phyloP scores from a whole-genome alignment of 179 eudicot species.

The Camellia oleifera region DNA sequence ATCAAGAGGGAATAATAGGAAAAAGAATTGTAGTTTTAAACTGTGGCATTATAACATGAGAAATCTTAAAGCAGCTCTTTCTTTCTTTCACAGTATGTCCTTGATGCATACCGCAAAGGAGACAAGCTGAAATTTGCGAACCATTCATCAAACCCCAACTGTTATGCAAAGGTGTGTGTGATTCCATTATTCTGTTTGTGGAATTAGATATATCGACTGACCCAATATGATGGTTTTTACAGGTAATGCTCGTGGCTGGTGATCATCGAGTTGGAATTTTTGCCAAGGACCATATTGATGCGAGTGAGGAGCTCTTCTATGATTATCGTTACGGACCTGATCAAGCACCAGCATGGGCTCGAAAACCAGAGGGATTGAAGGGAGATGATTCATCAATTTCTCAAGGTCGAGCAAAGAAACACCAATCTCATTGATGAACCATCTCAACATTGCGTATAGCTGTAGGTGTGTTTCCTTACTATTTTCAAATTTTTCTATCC shows the following conservation, averaged over 20 bases:
- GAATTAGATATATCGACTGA: constrained; percentile 4
- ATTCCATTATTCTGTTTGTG: neutral
- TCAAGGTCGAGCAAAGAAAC: constrained; percentile 79
- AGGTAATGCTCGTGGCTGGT: constrained; percentile 91
- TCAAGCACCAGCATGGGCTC: constrained; percentile 89
- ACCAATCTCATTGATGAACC: constrained; percentile 40
- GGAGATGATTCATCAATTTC: constrained; percentile 51
- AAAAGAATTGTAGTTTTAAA: neutral
- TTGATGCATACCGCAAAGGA: constrained; percentile 95
- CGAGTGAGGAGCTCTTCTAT: constrained; percentile 78
- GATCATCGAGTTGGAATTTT: constrained; percentile 97
- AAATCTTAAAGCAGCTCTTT: constrained; percentile 11
- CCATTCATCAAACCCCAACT: constrained; percentile 88
- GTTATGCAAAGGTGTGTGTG: constrained; percentile 74
- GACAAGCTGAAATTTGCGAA: constrained; percentile 96
- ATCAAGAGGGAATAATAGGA: no score
- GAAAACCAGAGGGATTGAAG: constrained; percentile 60
- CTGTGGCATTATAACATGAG: neutral
- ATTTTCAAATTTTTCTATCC: neutral
- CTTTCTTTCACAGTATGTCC: constrained; percentile 68
- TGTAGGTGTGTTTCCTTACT: neutral
- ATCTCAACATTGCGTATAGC: neutral
- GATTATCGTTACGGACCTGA: constrained; percentile 85
- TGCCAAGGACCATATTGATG: constrained; percentile 81
- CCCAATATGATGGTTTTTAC: constrained; percentile 11